These are phyloP conservation scores for Coniochaeta sp. DNA, from an alignment of 2,329 filamentous ascomycete genomes.

Conservation along the genomic window DNA sequence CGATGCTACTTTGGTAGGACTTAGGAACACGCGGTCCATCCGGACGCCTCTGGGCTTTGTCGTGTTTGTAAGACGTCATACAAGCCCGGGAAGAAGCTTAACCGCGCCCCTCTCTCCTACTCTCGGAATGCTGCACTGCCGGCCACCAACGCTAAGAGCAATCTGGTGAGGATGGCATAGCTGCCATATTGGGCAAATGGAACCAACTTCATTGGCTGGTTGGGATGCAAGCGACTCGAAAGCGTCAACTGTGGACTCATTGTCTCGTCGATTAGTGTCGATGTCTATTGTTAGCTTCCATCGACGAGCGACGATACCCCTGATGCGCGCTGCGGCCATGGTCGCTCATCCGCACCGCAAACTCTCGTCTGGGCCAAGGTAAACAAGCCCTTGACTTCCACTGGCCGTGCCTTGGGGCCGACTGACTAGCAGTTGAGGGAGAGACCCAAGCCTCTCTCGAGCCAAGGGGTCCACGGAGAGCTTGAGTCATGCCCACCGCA, in stretches of 20 bases:
- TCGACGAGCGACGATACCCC: background rate
- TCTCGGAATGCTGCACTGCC: background rate
- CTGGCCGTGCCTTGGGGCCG: background rate
- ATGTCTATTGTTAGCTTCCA: background rate
- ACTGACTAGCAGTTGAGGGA: background rate
- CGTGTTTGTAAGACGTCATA: background rate
- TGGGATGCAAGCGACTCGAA: background rate
- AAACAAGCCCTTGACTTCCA: background rate
- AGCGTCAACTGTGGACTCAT: background rate
- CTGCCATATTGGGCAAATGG: background rate
- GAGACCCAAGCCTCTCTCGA: background rate
- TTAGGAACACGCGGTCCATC: too few relatives aligned
- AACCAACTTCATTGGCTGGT: background rate
- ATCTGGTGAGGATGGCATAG: background rate
- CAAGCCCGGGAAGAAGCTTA: background rate
- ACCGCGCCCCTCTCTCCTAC: background rate
- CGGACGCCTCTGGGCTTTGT: too few relatives aligned
- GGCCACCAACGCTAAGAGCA: background rate
- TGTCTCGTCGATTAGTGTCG: background rate
- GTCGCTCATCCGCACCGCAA: background rate
- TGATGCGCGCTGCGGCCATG: background rate
- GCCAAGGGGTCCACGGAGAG: background rate
- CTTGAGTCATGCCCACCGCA: background rate
- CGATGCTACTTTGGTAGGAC: too few relatives aligned
- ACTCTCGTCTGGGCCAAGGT: background rate